phyloP scores from a whole-genome alignment of 1,284 basidiomycete genomes.

The Ceratobasidium papillatum region DNA sequence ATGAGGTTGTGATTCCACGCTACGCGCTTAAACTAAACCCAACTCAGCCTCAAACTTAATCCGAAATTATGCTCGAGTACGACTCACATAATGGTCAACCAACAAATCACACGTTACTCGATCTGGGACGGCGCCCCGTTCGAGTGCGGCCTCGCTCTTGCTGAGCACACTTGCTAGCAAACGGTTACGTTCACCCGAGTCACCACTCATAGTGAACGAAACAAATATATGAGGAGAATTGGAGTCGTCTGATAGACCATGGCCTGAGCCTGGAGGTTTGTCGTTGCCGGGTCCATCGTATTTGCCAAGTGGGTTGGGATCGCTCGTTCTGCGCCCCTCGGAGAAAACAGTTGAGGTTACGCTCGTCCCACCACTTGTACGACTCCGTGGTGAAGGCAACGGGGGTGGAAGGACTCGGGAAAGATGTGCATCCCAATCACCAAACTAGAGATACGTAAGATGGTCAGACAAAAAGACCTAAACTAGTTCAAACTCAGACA shows the following conservation, averaged over 20 bases:
- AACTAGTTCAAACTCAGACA: not conserved
- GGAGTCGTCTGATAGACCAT: not conserved
- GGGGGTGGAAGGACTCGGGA: conserved; percentile 31
- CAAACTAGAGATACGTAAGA: not conserved
- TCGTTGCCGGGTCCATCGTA: conserved; percentile 11
- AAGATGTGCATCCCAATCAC: conserved; percentile 24
- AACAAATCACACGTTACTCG: conserved; percentile 37
- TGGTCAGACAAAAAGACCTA: not conserved
- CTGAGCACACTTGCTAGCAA: conserved; percentile 13
- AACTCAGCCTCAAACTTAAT: not conserved
- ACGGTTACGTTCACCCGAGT: not conserved
- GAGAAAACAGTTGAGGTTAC: conserved; percentile 21
- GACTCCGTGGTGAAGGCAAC: conserved; percentile 20
- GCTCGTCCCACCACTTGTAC: conserved; percentile 13
- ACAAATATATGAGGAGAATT: conserved; percentile 14
- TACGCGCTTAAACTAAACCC: conserved; percentile 30
- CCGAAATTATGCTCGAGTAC: not conserved
- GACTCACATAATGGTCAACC: conserved; percentile 41
- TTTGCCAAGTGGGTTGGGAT: conserved; percentile 12
- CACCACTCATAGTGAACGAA: conserved; percentile 9
- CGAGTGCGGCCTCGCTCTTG: conserved; percentile 15
- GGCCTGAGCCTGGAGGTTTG: not conserved
- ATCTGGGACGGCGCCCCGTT: conserved; percentile 19
- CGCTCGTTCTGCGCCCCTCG: conserved; percentile 17
- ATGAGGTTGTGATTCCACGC: conserved; percentile 43